phyloP scores from a whole-genome alignment of 768 basidiomycete species.

The Paxillus involutus region DNA sequence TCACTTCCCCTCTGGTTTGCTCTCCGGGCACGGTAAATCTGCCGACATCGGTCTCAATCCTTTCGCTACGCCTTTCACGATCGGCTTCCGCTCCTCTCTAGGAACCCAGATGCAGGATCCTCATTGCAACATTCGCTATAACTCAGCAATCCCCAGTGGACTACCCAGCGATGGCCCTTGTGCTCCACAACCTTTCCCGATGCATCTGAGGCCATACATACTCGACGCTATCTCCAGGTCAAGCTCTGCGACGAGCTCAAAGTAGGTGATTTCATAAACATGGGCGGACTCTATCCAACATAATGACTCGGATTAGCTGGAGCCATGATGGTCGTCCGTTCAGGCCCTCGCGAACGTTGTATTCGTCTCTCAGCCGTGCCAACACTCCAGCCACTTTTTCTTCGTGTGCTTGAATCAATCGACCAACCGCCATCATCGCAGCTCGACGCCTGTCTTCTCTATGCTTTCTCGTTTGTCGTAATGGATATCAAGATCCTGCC shows the following conservation, averaged over 20 bases:
- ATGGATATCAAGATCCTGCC: constrained; percentile 1
- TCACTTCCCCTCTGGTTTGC: constrained; percentile 11
- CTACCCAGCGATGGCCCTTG: constrained; percentile 22
- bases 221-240: constrained; percentile 30
- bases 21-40: constrained; percentile 11
- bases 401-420: constrained; percentile 19
- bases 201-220: constrained; percentile 13
- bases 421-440: background rate
- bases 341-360: constrained; percentile 13
- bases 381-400: constrained; percentile 11
- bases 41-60: constrained; percentile 30
- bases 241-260: constrained; percentile 34
- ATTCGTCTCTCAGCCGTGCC: constrained; percentile 14
- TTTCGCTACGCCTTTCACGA: constrained; percentile 31
- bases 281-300: constrained; percentile 2
- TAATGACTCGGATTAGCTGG: constrained; percentile 20
- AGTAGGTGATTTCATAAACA: constrained; percentile 17
- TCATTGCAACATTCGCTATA: constrained; percentile 2
- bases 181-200: constrained; percentile 24
- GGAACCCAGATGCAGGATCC: constrained; percentile 3
- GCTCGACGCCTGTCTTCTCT: constrained; percentile 7
- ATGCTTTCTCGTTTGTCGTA: constrained; percentile 20
- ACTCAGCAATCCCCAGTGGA: constrained; percentile 9
- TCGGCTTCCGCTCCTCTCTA: constrained; percentile 11
- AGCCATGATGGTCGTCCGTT: constrained; percentile 25